Conservation (phyloP, 1,139 yeast genomes). For the Pichia sp. region DNA sequence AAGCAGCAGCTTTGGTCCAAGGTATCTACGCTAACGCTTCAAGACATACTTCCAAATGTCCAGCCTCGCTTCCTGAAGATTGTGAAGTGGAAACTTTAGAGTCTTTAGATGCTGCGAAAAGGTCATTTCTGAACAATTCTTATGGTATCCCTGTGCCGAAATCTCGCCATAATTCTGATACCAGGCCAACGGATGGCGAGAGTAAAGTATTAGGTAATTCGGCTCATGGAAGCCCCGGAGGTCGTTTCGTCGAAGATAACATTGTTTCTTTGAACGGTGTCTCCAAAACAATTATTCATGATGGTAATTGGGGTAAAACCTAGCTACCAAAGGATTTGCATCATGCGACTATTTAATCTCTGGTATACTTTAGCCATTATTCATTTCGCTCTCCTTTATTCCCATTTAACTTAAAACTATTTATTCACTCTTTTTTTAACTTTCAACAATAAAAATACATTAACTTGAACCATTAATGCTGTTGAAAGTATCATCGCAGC, state of each 20-base stretch:
- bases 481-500: too few species aligned
- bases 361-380: neutral
- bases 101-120: slow-evolving; percentile 7
- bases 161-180: neutral
- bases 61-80: slow-evolving; percentile 4
- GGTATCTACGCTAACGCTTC: slow-evolving; percentile 28
- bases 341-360: neutral
- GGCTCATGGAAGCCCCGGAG: slow-evolving; percentile 9
- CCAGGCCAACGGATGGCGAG: neutral
- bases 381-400: neutral
- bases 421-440: neutral
- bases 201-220: neutral
- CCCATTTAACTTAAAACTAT: too few species aligned
- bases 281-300: slow-evolving; percentile 68
- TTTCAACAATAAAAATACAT: too few species aligned
- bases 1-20: slow-evolving; percentile 44
- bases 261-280: slow-evolving; percentile 84
- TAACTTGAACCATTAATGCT: too few species aligned
- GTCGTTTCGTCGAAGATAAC: slow-evolving; percentile 67
- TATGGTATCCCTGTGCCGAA: slow-evolving; percentile 21
- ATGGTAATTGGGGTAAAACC: slow-evolving; percentile 10
- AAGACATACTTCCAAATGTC: slow-evolving; percentile 18
- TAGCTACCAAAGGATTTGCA: neutral
- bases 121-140: slow-evolving; percentile 11
- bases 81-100: slow-evolving; percentile 1